phyloP scores from a whole-genome alignment of 2,329 filamentous ascomycete genomes.

The Elsinoe necatrix region DNA sequence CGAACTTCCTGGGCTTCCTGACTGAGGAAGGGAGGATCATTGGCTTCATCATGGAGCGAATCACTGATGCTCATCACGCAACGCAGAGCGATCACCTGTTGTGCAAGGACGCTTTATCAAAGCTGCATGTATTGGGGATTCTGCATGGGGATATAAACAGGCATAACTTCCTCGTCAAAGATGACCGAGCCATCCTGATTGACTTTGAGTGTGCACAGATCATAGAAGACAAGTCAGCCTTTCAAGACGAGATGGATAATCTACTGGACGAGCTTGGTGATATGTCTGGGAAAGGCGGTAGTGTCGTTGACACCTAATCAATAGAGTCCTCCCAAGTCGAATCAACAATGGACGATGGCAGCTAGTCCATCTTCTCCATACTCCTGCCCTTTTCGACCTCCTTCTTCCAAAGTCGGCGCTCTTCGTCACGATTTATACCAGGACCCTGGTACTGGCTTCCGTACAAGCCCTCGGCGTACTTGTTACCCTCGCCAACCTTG shows the following conservation, averaged over 20 bases:
- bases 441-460: conserved; percentile 53
- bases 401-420: conserved; percentile 48
- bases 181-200: conserved; percentile 24
- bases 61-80: conserved; percentile 25
- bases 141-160: conserved; percentile 34
- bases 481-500: conserved; percentile 40
- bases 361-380: conserved; percentile 17
- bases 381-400: conserved; percentile 35
- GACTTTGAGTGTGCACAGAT: too few species aligned
- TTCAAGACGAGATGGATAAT: too few species aligned
- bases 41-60: conserved; percentile 32
- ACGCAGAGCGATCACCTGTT: conserved; percentile 24
- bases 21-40: conserved; percentile 34
- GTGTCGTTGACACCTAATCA: too few species aligned
- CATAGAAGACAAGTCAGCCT: too few species aligned
- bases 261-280: too few species aligned
- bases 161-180: conserved; percentile 31
- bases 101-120: conserved; percentile 25
- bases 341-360: too few species aligned
- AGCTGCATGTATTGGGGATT: conserved; percentile 31
- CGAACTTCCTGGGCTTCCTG: conserved; percentile 34
- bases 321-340: too few species aligned
- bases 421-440: conserved; percentile 43
- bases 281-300: too few species aligned
- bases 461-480: conserved; percentile 51